Conservation (phyloP, 2,329 filamentous ascomycete genomes). For the Cladobotryum protrusum region DNA sequence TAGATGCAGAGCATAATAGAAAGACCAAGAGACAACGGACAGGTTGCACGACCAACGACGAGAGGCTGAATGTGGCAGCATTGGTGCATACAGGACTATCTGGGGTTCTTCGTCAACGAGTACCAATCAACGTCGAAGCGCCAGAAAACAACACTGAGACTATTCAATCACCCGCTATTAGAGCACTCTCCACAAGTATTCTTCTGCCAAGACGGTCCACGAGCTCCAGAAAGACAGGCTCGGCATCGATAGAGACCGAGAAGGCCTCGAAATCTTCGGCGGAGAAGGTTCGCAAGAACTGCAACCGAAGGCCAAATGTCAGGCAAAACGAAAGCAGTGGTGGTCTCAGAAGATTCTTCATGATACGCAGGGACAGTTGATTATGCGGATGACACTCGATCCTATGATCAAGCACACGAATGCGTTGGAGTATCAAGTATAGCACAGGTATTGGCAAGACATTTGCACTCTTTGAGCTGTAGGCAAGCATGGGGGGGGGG, state of each 20-base stretch:
- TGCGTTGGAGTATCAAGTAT: too few relatives aligned
- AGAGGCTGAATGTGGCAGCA: background rate
- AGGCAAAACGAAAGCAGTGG: constrained; percentile 2
- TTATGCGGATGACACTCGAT: background rate
- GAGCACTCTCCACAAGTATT: background rate
- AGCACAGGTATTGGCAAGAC: too few relatives aligned
- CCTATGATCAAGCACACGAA: too few relatives aligned
- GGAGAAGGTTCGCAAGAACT: constrained; percentile 3
- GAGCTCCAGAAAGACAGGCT: background rate
- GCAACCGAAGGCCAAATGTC: background rate
- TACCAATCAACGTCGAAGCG: too few relatives aligned
- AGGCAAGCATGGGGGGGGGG: too few relatives aligned
- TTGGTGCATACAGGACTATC: background rate
- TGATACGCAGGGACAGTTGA: constrained; percentile 6
- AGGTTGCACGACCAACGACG: background rate
- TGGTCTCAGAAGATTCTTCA: constrained; percentile 8
- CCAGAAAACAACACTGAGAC: too few relatives aligned
- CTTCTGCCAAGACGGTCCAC: background rate
- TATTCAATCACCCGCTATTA: background rate
- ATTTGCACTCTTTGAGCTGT: too few relatives aligned
- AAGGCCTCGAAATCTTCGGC: background rate
- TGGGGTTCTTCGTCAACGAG: background rate
- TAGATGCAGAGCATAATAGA: constrained; percentile 3
- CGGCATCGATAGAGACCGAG: background rate
- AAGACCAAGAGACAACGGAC: constrained; percentile 9